phyloP scores from a whole-genome alignment of 805 yeast species.

The Schizosaccharomyces japonicus region DNA sequence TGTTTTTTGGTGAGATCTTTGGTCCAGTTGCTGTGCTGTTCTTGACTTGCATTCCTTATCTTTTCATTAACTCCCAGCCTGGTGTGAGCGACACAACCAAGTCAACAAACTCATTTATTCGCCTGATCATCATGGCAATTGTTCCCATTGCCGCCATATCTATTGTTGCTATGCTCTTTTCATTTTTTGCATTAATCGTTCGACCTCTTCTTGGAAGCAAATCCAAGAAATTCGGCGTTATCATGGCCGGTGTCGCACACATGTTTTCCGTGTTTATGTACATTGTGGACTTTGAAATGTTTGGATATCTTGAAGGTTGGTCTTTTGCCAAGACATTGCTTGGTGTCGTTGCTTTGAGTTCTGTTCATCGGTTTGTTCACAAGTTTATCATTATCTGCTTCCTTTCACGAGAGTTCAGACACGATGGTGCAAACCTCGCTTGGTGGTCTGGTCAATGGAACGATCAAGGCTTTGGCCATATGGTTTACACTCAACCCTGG shows the following conservation, averaged over 20 bases:
- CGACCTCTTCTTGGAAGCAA: conserved; percentile 89
- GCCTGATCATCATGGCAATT: conserved; percentile 39
- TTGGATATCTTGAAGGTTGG: conserved; percentile 95
- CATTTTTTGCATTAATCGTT: conserved; percentile 79
- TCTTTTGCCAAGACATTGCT: conserved; percentile 62
- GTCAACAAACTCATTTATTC: conserved; percentile 30
- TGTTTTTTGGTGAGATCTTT: conserved; percentile 56
- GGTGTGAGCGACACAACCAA: background rate
- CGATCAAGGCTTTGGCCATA: conserved; percentile 75
- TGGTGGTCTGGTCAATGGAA: conserved; percentile 99
- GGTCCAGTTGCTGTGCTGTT: conserved; percentile 52
- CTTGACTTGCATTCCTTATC: conserved; percentile 45
- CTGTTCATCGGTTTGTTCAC: conserved; percentile 70
- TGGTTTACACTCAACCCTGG: conserved; percentile 84
- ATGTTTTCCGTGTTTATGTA: conserved; percentile 80
- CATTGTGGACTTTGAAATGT: conserved; percentile 67
- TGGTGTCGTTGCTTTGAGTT: conserved; percentile 64
- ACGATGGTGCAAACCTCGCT: conserved; percentile 85
- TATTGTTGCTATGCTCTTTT: conserved; percentile 57
- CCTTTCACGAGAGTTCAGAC: conserved; percentile 88
- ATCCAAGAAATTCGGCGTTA: conserved; percentile 91
- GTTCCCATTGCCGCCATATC: conserved; percentile 80
- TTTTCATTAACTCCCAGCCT: conserved; percentile 55
- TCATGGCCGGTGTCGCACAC: conserved; percentile 85
- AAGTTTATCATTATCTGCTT: conserved; percentile 54